Percentiles rank a stretch among this genome's conserved stretches.
Conservation (phyloP, 768 basidiomycete species). For the Galerina sulciceps region DNA sequence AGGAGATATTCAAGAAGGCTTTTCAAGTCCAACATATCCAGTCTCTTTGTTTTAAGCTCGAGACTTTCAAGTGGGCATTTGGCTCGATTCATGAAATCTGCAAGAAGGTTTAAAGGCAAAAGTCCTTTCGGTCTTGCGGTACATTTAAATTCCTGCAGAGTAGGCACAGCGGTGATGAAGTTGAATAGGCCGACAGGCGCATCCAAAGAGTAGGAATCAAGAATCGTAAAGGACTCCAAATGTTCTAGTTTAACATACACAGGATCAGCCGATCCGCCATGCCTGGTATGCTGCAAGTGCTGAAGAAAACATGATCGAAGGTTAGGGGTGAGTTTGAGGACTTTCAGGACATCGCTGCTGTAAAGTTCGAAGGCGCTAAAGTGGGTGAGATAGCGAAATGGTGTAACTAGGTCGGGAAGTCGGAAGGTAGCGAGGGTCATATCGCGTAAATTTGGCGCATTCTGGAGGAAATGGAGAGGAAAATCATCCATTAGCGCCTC, state of each 20-base stretch:
- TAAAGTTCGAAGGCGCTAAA: background rate
- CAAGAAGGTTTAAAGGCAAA: background rate
- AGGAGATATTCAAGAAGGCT: background rate
- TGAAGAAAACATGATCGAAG: conserved; percentile 1
- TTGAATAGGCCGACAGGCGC: background rate
- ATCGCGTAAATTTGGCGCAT: background rate
- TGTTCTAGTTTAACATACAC: too few species aligned
- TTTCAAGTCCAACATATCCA: background rate
- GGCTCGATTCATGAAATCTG: background rate
- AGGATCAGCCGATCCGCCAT: too few species aligned
- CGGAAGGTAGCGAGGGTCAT: background rate
- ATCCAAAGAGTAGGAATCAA: too few species aligned
- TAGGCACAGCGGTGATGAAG: background rate
- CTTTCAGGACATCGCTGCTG: background rate
- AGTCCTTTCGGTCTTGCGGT: background rate
- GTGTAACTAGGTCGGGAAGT: background rate
- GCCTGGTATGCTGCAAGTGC: background rate
- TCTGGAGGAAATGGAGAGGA: background rate
- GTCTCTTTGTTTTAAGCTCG: background rate
- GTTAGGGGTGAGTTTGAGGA: conserved; percentile 4
- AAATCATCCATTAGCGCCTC: background rate
- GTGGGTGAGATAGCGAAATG: conserved; percentile 1
- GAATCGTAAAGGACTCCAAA: too few species aligned
- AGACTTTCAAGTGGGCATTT: background rate
- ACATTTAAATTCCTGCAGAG: conserved; percentile 1